Conservation (phyloP, 2,329 filamentous ascomycete genomes). For the Xylaria sp. region DNA sequence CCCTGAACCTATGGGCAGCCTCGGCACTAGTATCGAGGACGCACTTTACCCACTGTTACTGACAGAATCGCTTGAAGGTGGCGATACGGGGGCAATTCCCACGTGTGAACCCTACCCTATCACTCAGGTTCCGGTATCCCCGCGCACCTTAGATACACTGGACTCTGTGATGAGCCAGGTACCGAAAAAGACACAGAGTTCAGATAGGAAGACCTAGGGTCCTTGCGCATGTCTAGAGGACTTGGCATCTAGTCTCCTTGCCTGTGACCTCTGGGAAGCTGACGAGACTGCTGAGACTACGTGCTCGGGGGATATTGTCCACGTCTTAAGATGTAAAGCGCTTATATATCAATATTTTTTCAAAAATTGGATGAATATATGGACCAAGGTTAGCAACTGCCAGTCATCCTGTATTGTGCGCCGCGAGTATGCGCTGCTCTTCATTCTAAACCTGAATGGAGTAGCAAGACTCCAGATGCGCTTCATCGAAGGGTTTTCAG, state of each 20-base stretch:
- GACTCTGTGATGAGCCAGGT: background rate
- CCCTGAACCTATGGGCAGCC: background rate
- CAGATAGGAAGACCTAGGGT: background rate
- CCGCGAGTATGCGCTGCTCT: background rate
- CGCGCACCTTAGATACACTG: background rate
- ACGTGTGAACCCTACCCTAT: background rate
- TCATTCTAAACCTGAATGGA: background rate
- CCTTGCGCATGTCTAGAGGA: background rate
- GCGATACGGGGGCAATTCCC: background rate
- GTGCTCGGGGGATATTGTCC: background rate
- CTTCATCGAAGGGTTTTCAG: background rate
- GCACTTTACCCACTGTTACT: background rate
- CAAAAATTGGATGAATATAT: background rate
- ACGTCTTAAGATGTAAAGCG: too few relatives aligned
- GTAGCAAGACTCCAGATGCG: background rate
- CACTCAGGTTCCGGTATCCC: background rate
- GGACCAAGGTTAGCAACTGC: background rate
- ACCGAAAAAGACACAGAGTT: background rate
- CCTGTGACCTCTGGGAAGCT: slow-evolving; percentile 1
- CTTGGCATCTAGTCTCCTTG: background rate
- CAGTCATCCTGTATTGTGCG: background rate
- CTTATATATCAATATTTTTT: background rate
- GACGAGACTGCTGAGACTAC: background rate
- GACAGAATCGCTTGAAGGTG: background rate
- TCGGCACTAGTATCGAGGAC: background rate